Percentiles rank a stretch among this genome's conserved stretches.
phyloP scores from a whole-genome alignment of 495 filamentous ascomycete genomes.

The Penicillium angulare region DNA sequence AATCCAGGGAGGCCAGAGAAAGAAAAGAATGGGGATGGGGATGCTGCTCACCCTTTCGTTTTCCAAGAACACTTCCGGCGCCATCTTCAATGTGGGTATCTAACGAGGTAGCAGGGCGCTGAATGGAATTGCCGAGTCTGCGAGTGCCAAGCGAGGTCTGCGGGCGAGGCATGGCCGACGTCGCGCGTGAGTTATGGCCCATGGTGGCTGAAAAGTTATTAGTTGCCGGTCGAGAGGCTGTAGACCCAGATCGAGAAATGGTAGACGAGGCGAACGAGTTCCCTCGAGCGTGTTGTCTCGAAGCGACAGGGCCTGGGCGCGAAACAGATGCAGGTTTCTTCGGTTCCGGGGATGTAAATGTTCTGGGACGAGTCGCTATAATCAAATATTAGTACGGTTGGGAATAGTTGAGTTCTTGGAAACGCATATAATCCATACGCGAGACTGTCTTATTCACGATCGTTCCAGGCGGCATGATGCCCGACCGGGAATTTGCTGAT shows the following conservation, averaged over 20 bases:
- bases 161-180: slow-evolving; percentile 42
- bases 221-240: slow-evolving; percentile 49
- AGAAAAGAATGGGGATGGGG: slow-evolving; percentile 22
- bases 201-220: slow-evolving; percentile 56
- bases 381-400: neutral
- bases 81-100: slow-evolving; percentile 52
- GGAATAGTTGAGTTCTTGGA: too few species aligned
- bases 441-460: slow-evolving; percentile 38
- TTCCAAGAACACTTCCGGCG: slow-evolving; percentile 43
- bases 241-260: slow-evolving; percentile 42
- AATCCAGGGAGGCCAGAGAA: slow-evolving; percentile 24
- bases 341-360: slow-evolving; percentile 46
- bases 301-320: slow-evolving; percentile 31
- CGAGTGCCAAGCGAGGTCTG: slow-evolving; percentile 46
- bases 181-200: slow-evolving; percentile 51
- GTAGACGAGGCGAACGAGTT: slow-evolving; percentile 46
- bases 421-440: too few species aligned
- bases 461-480: slow-evolving; percentile 48
- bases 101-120: slow-evolving; percentile 61
- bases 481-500: slow-evolving; percentile 64
- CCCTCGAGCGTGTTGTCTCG: slow-evolving; percentile 38
- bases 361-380: slow-evolving; percentile 53
- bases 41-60: slow-evolving; percentile 71
- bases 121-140: slow-evolving; percentile 41
- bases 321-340: slow-evolving; percentile 36